Evolutionary conservation across 495 filamentous ascomycete species (phyloP).

Genomic region (Hyaloscypha variabilis): DNA sequence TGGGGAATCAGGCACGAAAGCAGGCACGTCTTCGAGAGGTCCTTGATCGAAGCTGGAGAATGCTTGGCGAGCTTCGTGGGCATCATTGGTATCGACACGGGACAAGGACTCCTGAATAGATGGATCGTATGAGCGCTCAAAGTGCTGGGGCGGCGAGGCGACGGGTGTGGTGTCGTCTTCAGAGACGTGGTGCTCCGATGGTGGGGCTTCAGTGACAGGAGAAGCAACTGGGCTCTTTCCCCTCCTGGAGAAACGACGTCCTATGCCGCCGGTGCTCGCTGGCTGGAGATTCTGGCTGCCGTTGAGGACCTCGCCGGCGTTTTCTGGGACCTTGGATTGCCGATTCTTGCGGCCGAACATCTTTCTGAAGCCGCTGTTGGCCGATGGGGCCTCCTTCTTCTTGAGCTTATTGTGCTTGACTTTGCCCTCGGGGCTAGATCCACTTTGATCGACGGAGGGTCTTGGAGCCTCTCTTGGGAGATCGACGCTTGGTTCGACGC

Average conservation of each 20-base stretch:
- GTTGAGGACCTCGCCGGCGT: slow-evolving; percentile 45
- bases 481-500: slow-evolving; percentile 10
- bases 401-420: slow-evolving; percentile 56
- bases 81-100: slow-evolving; percentile 66
- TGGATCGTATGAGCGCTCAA: slow-evolving; percentile 46
- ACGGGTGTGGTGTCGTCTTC: slow-evolving; percentile 35
- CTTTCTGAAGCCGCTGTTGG: slow-evolving; percentile 56
- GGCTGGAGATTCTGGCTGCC: slow-evolving; percentile 15
- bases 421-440: slow-evolving; percentile 46
- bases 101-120: slow-evolving; percentile 59
- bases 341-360: slow-evolving; percentile 64
- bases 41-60: slow-evolving; percentile 91
- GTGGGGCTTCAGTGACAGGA: slow-evolving; percentile 11
- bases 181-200: slow-evolving; percentile 22
- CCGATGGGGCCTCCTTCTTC: slow-evolving; percentile 42
- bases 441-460: slow-evolving; percentile 45
- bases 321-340: slow-evolving; percentile 50
- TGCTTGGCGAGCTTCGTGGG: slow-evolving; percentile 64
- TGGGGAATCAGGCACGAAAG: slow-evolving; percentile 75
- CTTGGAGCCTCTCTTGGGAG: slow-evolving; percentile 29
- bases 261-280: slow-evolving; percentile 16
- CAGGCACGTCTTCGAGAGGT: slow-evolving; percentile 82
- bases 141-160: slow-evolving; percentile 32
- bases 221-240: slow-evolving; percentile 28
- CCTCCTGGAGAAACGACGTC: slow-evolving; percentile 27